Conservation (phyloP, 148 eudicot genomes). For the Dianthus caryophyllus region DNA sequence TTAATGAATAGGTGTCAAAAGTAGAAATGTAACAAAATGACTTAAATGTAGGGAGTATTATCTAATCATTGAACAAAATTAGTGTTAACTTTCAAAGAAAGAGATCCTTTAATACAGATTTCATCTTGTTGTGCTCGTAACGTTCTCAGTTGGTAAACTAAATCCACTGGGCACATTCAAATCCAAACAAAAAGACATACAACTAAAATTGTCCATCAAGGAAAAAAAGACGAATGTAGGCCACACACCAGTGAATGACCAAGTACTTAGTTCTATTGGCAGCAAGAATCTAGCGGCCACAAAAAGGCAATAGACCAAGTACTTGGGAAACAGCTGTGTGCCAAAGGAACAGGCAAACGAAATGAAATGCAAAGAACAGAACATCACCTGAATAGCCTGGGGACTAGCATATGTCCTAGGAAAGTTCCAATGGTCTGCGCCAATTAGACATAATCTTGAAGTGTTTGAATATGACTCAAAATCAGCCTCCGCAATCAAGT, state of each 20-base stretch:
- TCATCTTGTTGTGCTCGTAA: too few species aligned
- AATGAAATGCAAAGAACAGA: neutral
- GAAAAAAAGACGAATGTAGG: neutral
- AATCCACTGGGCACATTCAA: too few species aligned
- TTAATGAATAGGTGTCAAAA: too few species aligned
- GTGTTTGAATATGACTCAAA: slow-evolving; percentile 79
- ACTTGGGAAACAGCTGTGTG: neutral
- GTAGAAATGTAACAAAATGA: too few species aligned
- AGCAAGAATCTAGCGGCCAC: neutral
- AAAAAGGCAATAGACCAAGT: neutral
- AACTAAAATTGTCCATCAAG: neutral
- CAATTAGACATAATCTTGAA: slow-evolving; percentile 92
- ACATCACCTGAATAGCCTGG: slow-evolving; percentile 90
- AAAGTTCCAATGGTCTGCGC: slow-evolving; percentile 90
- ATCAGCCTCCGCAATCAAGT: slow-evolving; percentile 86
- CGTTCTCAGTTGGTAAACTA: too few species aligned
- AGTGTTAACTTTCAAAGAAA: too few species aligned
- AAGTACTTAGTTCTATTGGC: neutral
- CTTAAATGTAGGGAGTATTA: too few species aligned
- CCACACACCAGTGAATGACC: neutral
- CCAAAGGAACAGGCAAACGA: neutral
- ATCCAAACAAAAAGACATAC: neutral
- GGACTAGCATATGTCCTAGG: slow-evolving; percentile 95
- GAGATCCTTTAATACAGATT: too few species aligned
- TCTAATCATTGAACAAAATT: too few species aligned